Evolutionary conservation across 768 basidiomycete species (phyloP), one percentile per base, ranked within the genome.

Genomic region (Termitomyces sp.): DNA sequence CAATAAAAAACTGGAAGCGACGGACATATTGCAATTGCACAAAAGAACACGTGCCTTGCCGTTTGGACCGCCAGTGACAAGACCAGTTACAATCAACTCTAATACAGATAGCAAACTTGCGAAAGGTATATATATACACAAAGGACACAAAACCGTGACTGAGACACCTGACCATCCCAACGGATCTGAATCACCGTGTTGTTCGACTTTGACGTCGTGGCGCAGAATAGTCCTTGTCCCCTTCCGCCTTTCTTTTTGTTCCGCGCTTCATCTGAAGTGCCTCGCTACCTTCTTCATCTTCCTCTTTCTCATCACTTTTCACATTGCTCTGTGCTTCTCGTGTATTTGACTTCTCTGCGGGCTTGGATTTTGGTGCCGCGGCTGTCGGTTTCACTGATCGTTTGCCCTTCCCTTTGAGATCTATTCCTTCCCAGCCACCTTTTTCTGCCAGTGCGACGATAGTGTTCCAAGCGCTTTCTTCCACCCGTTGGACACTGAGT

Each of bases 401-500:
- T 40, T 61, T 65, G 45, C 56, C 59, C 59, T 70, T 76, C 54
- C 68, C 70, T 54, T 71, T 74, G 3, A 80, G 63, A 54, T 78
- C 68, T 54, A 79, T 61, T 1, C 75, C 76, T 20, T 88, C 85
- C 90, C 92, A 96, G 0, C 93, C 94, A 1, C 94, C 94, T 30
- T 73, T 78, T 54, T 83, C 76, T 0, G 91, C 87, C 52, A 98
- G 68, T 52, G 69, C 60, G 18, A 74, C 65, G 10, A 94, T 78
- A 1, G 81, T 79, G 30, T 78, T 73, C 81, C 86, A 96, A 3
- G 91, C 86, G 9, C 69, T 74, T 57, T 80, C 74, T 24, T 79
- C 74, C 0, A 94, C 92, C 5, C 84, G 80, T 70, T 98, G 94
- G 1, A 98, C 93, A 66, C 92, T 95, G 44, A 97, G 77, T 54